Base-by-base conservation (phyloP, 768 basidiomycete species). In the Trametes gibbosa region DNA sequence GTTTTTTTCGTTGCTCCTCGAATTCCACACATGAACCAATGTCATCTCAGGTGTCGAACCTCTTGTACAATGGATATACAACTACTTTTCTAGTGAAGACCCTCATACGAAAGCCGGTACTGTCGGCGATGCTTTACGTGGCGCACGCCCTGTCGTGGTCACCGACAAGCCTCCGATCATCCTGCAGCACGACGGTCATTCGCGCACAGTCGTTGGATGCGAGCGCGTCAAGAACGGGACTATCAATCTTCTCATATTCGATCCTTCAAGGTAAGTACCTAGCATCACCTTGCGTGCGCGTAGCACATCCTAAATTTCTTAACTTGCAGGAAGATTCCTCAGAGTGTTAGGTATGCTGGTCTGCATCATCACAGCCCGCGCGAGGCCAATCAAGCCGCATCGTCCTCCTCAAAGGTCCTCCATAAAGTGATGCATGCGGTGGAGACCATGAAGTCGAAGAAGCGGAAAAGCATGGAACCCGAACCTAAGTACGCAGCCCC, bases 201-300 rank as follows among this genome's bases (percentile, higher is more conserved):
- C 94, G n/a, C 74, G 89, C 24, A 87, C 88, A 4, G 84, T 97
- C 13, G 79, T 97, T 2, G 94, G 94, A 1, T 95, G 89, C 65
- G 92, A 95, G 70, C 72, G 86, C 39, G 77, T 76, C 53, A 82
- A 79, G 64, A 75, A 76, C 16, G 86, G 84, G 7, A 71, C 75
- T 13, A 76, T 82, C 39, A 86, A 83, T 62, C 77, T 97, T 9
- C 76, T 96, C 14, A 75, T 81, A 7, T 92, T 94, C 62, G 92
- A 97, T 75, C 91, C 94, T 17, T 83, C 84, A 16, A 77, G 68
- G 90, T 89, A 61, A 65, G 76, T 65, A 21, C 46, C 24, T 3
- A 12, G 8, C 56, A 8, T 42, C 47, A 14, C 6, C 27, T 35
- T 40, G 14, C 23, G 39, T 27, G 32, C 51, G 32, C 48, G 55